A percentile compares a stretch with the other conserved stretches of the same genome.
phyloP scores from a whole-genome alignment of 345 rosid species.

The Arabidopsis suecica region DNA sequence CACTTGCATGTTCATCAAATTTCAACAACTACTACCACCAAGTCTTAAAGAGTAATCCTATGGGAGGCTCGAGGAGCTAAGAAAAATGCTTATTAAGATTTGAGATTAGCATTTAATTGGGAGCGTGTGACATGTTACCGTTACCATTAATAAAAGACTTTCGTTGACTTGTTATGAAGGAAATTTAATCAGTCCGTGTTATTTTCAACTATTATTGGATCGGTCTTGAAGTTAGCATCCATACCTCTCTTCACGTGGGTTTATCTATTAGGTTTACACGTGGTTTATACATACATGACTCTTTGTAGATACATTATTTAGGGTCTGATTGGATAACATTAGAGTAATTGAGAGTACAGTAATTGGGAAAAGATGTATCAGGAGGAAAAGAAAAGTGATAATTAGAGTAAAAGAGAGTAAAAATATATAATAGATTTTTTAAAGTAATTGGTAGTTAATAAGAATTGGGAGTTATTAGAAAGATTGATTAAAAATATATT shows the following conservation, averaged over 20 bases:
- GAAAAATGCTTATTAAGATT: not conserved
- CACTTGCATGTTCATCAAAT: slow-evolving; percentile 32
- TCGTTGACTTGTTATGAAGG: slow-evolving; percentile 26
- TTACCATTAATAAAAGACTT: slow-evolving; percentile 18
- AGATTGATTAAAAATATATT: no score
- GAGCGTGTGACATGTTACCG: slow-evolving; percentile 20
- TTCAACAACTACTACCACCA: slow-evolving; percentile 33
- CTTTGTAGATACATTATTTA: not conserved
- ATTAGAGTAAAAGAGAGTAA: no score
- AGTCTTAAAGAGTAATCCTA: not conserved
- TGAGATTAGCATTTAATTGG: slow-evolving; percentile 18
- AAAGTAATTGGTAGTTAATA: no score
- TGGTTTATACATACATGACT: slow-evolving; percentile 8
- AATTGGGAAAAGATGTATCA: no score
- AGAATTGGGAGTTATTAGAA: no score
- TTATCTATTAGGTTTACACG: slow-evolving; percentile 22
- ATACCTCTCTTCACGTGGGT: slow-evolving; percentile 27
- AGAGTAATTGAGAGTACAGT: no score
- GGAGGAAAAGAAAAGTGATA: no score
- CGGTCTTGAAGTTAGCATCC: slow-evolving; percentile 36
- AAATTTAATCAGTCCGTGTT: not conserved
- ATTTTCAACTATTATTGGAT: slow-evolving; percentile 24
- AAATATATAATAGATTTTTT: no score
- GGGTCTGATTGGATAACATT: no score
- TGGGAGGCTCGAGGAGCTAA: slow-evolving; percentile 8